Percentiles rank a stretch among this genome's conserved stretches.
Evolutionary conservation across 805 yeast species (phyloP).

Genomic region (Alloascoidea africana): DNA sequence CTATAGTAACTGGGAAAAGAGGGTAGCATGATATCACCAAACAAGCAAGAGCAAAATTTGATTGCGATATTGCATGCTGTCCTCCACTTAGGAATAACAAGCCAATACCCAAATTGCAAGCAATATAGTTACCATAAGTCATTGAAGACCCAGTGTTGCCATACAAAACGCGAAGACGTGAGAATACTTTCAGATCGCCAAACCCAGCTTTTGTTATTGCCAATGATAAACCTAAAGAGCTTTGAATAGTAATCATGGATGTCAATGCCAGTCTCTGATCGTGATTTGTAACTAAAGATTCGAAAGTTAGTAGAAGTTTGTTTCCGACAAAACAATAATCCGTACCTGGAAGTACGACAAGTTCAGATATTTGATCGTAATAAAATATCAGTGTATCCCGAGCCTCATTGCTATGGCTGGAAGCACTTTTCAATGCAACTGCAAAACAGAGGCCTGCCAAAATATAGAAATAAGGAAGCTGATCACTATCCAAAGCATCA

Average conservation of each 20-base stretch:
- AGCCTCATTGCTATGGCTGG: slow-evolving; percentile 40
- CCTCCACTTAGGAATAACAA: slow-evolving; percentile 86
- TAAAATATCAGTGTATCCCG: slow-evolving; percentile 38
- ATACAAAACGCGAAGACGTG: slow-evolving; percentile 58
- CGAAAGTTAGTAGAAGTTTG: too few species aligned
- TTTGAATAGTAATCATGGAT: slow-evolving; percentile 40
- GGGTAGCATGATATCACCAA: slow-evolving; percentile 72
- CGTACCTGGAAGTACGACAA: slow-evolving; percentile 26
- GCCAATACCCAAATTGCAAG: slow-evolving; percentile 72
- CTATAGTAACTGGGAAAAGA: slow-evolving; percentile 30
- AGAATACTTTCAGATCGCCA: slow-evolving; percentile 69
- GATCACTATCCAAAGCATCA: slow-evolving; percentile 38
- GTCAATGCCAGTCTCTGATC: slow-evolving; percentile 42
- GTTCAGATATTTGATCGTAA: slow-evolving; percentile 37
- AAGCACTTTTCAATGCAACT: slow-evolving; percentile 64
- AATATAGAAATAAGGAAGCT: slow-evolving; percentile 44
- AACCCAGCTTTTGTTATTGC: slow-evolving; percentile 81
- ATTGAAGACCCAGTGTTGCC: slow-evolving; percentile 24
- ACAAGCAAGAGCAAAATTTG: slow-evolving; percentile 50
- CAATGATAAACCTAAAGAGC: slow-evolving; percentile 43
- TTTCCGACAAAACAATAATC: too few species aligned
- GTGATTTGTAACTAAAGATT: too few species aligned
- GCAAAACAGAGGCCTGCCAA: slow-evolving; percentile 66
- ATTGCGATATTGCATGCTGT: slow-evolving; percentile 60
- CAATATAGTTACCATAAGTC: slow-evolving; percentile 60